Evolutionary conservation across 257 asterid species (phyloP), one percentile per base, ranked within the genome.

Genomic region (Verbascum thapsus): DNA sequence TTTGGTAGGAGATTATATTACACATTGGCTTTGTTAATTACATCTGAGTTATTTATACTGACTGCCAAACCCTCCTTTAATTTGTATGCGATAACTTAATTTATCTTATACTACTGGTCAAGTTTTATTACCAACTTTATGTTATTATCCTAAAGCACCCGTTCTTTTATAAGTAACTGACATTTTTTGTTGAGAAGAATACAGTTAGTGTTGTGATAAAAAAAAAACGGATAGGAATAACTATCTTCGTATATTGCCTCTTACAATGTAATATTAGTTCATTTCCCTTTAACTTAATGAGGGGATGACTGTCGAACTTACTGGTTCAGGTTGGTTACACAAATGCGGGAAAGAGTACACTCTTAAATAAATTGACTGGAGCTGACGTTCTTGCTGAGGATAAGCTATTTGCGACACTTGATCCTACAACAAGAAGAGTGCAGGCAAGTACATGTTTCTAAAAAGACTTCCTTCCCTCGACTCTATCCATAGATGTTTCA

Each of bases 371-470:
- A 62, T 74, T 92, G 80, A 92, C 99, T 16, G 99, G 99, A 63
- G 95, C 99, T 18, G 80, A 83, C 61, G 97, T 92, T 76, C 95
- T 92, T 76, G 97, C 94, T 2, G 99, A 92, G 84, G 96, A 92
- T 79, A 81, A 71, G 66, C 70, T 89, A 59, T 92, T 92, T 72
- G 99, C 99, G 30, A 92, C 99, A 47, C 97, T 92, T 74, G 99
- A 92, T 72, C 99, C 99, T 58, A 92, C 99, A 40, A 92, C 99
- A 20, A 85, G 97, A 83, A 87, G 99, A 80, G 96, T 92, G 69
- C 88, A 87, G 94, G 99, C 72, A 47, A 83, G 87, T 79, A 63
- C 18, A 13, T 75, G 47, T 60, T 38, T 56, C 32, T 18, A 58
- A 26, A 15, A 42, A 16, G 61, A 44, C 56, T 47, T 78, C 32